Base-by-base conservation (phyloP, 129 eudicot species). In the Centrapalus pauciflorus region DNA sequence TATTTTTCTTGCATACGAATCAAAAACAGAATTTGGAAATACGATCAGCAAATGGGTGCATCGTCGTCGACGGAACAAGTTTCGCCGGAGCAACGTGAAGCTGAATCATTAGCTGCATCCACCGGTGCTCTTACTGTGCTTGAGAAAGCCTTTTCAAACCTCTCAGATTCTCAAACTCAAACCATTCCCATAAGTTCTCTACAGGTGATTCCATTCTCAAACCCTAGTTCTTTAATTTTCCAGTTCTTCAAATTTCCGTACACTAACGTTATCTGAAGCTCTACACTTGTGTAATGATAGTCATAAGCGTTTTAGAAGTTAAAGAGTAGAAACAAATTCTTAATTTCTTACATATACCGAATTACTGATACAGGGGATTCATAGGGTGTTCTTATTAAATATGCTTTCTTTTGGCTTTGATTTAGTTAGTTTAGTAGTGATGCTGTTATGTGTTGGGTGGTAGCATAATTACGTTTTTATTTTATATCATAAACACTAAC, bases 51-150 rank as follows among this genome's bases (percentile, higher is more conserved):
- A 74, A 74, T 74, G 96, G 98, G 95, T 35, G 89, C 86, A 72
- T 79, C 96, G 13, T 79, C 98, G 25, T 88, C 96, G 10, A 67
- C 79, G 33, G 93, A 82, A 59, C 72, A 76, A 43, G 78, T 64
- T 0, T 57, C 96, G 28, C 51, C 73, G 56, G 96, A 85, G 65
- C 87, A 73, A 71, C 83, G 84, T 5, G 92, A 93, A 46, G 82
- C 89, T 7, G 96, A 93, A 81, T 68, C 85, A n/a, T 71, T 85
- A 60, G 96, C 95, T 2, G 86, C 95, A 0, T 88, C 98, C 10
- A 86, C 85, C 7, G 98, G 98, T 11, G 89, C 84, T 51, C 92
- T 93, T 43, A 74, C 91, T 27, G 32, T 79, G 59, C 96, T 93
- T 33, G 57, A 78, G 21, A 76, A 85, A 7, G 69, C 82, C 2